Base-by-base conservation (phyloP, 169 alveolate species). In the Eimeria tenella region DNA sequence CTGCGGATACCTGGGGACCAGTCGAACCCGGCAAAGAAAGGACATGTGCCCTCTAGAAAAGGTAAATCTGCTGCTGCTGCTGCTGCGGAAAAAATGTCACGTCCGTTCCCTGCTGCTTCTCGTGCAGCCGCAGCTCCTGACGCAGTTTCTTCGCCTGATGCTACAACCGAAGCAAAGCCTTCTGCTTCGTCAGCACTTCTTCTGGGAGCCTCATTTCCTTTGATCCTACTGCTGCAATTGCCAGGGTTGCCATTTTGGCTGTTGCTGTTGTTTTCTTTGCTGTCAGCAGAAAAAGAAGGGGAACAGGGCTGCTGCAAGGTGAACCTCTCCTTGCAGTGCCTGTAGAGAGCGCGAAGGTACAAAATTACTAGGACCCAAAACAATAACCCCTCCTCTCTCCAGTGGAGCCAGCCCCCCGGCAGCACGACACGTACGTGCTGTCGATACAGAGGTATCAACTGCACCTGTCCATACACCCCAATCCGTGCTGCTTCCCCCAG, bases 371-470 rank as follows among this genome's bases (percentile, higher is more conserved):
- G 9, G 86, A 90, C 65, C 94, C 94, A 90, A 11, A 25, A 77
- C 68, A 90, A 74, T 31, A 79, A 65, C 42, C 94, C 94, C 19
- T 50, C 58, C 70, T 90, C 91, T 25, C 68, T 21, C 94, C 94
- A 90, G 83, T 75, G 90, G 23, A 90, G 91, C 94, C 94, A 90
- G 1, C 91, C 94, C 10, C 81, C 94, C 13, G 94, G 84, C 31
- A 77, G 79, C 25, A 68, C 73, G 21, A 79, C 25, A 6, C 94
- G 79, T 5, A 90, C 63, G 74, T 79, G 88, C 91, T 90, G 94
- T 55, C 81, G 82, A 84, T 84, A 90, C n/a, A 9, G 5, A 3
- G 91, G 84, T 11, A 4, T 49, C 71, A 8, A 21, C 94, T 90
- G 94, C 25, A 60, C 70, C 53, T 73, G 84, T 4, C 90, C 89